Base-by-base conservation (phyloP, 106 monocot species). In the Phalaenopsis aphrodite region DNA sequence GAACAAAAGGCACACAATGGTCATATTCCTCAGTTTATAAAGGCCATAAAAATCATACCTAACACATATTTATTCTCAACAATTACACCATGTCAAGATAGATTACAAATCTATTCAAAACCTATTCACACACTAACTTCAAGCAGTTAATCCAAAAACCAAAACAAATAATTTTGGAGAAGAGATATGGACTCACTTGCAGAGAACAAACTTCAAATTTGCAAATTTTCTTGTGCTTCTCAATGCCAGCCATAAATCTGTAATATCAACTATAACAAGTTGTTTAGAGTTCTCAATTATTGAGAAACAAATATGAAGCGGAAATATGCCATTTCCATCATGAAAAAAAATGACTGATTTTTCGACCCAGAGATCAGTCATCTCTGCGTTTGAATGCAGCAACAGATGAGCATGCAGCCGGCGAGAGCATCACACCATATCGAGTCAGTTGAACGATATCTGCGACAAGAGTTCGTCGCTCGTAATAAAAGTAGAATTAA, bases 401-500 rank as follows among this genome's bases (percentile, higher is more conserved):
- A 78, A n/a, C 78, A 78, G 42, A 71, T 55, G 36, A 37, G 55
- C 21, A 55, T 2, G 72, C 67, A 78, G 43, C 77, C 0, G 3
- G 41, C 21, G 23, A 78, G 12, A 18, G 37, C 21, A 12, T 46
- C 18, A 41, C 38, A 66, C 39, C 10, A 41, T 72, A 56, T 72
- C 16, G 47, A 72, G 42, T 19, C 8, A 16, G 11, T 23, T 1
- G 17, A 14, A 78, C 41, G 41, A 42, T 45, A 72, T 47, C 77
- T 71, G 83, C 71, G 78, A 78, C 41, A 43, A 78, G 19, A 78
- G 41, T 16, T 38, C 41, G 41, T 41, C 3, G 56, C 56, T 42
- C 48, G 42, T 42, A 21, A 66, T 46, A 24, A 11, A 39, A 16
- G 45, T 24, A 24, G 48, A 41, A 67, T 18, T 16, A n/a, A 49